phyloP scores from a whole-genome alignment of 208 protist species.

The Leishmania aethiopica region DNA sequence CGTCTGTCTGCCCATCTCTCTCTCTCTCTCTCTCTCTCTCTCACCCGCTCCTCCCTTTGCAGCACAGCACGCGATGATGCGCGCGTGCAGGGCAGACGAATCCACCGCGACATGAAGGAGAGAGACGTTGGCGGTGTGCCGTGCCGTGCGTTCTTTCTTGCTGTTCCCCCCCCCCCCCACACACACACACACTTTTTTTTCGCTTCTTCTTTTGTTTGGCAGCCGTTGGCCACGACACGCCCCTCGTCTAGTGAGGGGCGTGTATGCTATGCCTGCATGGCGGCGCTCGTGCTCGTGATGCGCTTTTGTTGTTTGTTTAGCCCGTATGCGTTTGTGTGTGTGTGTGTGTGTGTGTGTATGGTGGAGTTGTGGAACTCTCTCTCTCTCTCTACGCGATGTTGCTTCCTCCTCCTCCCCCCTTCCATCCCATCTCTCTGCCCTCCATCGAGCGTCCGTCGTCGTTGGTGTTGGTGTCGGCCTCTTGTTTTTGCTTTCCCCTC shows the following conservation, averaged over 20 bases:
- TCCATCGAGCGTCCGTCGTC: neutral
- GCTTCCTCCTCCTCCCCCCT: neutral
- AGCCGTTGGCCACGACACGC: too few species aligned
- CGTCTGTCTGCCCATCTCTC: neutral
- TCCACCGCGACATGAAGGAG: neutral
- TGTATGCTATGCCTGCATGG: too few species aligned
- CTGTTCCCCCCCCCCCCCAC: too few species aligned
- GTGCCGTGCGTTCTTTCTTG: neutral
- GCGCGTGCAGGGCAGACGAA: neutral
- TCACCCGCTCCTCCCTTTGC: neutral
- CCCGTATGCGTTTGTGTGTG: neutral
- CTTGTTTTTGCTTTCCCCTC: too few species aligned
- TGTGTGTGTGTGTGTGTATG: neutral
- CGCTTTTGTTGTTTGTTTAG: neutral
- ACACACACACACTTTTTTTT: too few species aligned
- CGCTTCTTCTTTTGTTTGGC: too few species aligned
- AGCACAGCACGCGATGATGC: neutral
- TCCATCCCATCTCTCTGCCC: neutral
- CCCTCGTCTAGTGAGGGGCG: too few species aligned
- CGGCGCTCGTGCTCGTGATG: too few species aligned
- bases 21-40: neutral
- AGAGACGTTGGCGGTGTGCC: too few species aligned
- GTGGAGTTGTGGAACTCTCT: neutral
- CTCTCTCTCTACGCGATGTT: neutral
- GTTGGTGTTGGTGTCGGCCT: too few species aligned